Percentiles rank a stretch among this genome's conserved stretches.
These are phyloP conservation scores for Cladosporium sp. DNA, from an alignment of 2,329 filamentous ascomycete genomes.

Conservation along the genomic window DNA sequence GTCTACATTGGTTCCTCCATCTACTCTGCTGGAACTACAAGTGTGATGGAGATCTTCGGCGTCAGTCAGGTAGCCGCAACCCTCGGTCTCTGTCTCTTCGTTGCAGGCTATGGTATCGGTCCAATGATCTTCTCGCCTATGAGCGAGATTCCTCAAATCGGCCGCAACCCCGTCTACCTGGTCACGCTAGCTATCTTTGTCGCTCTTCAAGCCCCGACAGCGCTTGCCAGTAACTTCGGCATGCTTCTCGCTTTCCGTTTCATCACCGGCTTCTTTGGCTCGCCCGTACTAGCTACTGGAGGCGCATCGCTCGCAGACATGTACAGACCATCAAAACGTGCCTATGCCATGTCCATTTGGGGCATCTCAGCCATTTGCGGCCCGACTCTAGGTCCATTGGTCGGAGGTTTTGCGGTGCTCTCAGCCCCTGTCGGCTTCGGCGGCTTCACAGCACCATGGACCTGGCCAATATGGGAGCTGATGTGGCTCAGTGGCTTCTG, in stretches of 20 bases:
- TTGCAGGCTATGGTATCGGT: constrained; percentile 46
- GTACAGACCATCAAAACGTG: constrained; percentile 32
- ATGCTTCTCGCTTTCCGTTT: constrained; percentile 51
- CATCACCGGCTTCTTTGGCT: constrained; percentile 47
- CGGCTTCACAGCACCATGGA: constrained; percentile 23
- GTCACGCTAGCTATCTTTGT: constrained; percentile 45
- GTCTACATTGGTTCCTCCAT: constrained; percentile 50
- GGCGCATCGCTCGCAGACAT: constrained; percentile 41
- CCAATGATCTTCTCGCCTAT: constrained; percentile 42
- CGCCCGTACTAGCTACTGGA: constrained; percentile 40
- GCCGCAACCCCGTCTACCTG: constrained; percentile 46
- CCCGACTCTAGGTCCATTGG: constrained; percentile 36
- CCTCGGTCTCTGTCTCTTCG: constrained; percentile 48
- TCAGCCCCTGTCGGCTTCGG: constrained; percentile 16
- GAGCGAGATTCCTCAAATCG: constrained; percentile 46
- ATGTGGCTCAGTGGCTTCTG: constrained; percentile 35
- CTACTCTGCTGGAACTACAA: constrained; percentile 42
- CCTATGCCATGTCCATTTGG: constrained; percentile 36
- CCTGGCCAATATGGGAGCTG: constrained; percentile 35
- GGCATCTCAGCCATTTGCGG: constrained; percentile 34
- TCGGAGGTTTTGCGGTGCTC: constrained; percentile 35
- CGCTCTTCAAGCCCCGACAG: constrained; percentile 44
- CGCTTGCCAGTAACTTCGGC: constrained; percentile 46
- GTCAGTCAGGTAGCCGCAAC: constrained; percentile 40
- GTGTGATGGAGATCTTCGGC: constrained; percentile 41